Percentiles rank a stretch among this genome's conserved stretches.
Evolutionary conservation across 306 rosid genomes (phyloP).

Genomic region (Glycine soja): DNA sequence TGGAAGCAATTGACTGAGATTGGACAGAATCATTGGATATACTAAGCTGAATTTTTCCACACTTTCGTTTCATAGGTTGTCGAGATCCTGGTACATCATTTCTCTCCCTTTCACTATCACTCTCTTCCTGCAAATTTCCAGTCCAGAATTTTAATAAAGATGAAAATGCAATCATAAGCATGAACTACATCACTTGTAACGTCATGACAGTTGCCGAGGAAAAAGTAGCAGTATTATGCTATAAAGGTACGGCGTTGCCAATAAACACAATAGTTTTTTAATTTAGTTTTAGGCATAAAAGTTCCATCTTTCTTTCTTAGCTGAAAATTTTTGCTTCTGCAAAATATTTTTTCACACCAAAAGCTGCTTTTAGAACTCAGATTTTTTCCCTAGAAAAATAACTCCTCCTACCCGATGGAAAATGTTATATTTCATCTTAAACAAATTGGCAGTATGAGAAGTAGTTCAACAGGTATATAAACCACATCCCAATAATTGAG

Average conservation of each 20-base stretch:
- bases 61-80: conserved; percentile 61
- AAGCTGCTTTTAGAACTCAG: conserved; percentile 18
- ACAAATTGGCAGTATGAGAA: no score
- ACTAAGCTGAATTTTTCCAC: conserved; percentile 56
- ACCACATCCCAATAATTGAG: background rate
- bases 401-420: conserved; percentile 5
- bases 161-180: no score
- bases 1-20: conserved; percentile 58
- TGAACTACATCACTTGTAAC: no score
- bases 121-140: conserved; percentile 63
- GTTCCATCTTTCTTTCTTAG: conserved; percentile 9
- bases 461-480: no score
- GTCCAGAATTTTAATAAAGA: conserved; percentile 21
- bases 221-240: background rate
- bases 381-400: background rate
- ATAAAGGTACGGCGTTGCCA: background rate
- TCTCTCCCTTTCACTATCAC: conserved; percentile 77
- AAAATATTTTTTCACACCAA: background rate
- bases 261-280: background rate
- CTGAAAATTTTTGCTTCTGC: no score
- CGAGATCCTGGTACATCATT: conserved; percentile 62
- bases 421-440: background rate
- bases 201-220: no score
- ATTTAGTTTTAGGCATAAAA: conserved; percentile 10
- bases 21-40: conserved; percentile 58